Evolutionary conservation across 441 rosid genomes (phyloP), one percentile per base, ranked within the genome.

Genomic region (Euphorbia celastroides): DNA sequence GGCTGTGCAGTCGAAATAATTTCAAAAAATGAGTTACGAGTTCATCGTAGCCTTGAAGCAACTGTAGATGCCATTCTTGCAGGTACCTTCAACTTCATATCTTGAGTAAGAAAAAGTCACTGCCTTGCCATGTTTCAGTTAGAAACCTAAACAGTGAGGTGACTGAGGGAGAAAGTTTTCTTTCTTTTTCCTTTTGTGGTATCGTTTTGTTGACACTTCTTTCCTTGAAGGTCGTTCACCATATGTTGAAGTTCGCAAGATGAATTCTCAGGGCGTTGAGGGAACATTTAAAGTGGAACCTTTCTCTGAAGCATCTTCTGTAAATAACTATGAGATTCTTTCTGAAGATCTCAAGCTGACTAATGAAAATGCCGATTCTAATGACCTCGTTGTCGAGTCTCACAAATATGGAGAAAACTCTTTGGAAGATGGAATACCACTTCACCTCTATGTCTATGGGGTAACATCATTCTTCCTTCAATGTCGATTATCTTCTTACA

Each of bases 1-100:
- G 77, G 66, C 66, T 80, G 88, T 77, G 95, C 82, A 7, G 96
- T 85, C 54, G 96, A 93, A 73, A 90, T 90, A 65, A 68, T 93
- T 66, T 87, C 96, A 60, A 93, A 87, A 81, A 84, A 80, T 60
- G 92, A 88, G 82, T 76, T 90, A 81, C 88, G 89, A 69, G 89
- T 93, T 80, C 96, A 93, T 85, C 83, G 80, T 68, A 81, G 90
- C 79, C 87, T 93, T 64, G 98, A 90, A 79, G 92, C 88, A 70
- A 88, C 98, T 70, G 96, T 93, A 38, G 96, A 93, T 82, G 86
- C 89, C 50, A 57, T 90, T 77, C 94, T 93, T 58, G 74, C 89
- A 74, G 97, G 96, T 85, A 72, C 42, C 27, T 57, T 75, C 55
- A 60, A 69, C 25, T 67, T 62, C 38, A 60, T 46, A 17, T 50